A percentile compares a stretch with the other conserved stretches of the same genome.
Conservation (phyloP, 495 filamentous ascomycete genomes). For the Penicillium cinerascens region DNA sequence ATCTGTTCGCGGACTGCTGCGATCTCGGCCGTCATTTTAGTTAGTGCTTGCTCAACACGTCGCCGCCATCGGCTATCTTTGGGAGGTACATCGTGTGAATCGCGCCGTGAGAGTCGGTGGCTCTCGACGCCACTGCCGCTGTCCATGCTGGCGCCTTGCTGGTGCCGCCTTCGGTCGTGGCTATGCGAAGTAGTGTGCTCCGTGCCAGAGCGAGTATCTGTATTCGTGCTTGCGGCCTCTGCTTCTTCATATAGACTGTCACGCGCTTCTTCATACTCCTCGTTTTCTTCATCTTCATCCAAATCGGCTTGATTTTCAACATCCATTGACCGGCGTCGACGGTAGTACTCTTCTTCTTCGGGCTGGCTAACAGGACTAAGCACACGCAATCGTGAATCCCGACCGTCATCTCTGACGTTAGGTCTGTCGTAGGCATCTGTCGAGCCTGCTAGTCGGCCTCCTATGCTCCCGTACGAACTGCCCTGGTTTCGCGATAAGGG, state of each 20-base stretch:
- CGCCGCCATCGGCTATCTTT: conserved; percentile 62
- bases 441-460: conserved; percentile 25
- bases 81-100: conserved; percentile 8
- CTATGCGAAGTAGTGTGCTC: conserved; percentile 14
- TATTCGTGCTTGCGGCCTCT: conserved; percentile 21
- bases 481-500: conserved; percentile 29
- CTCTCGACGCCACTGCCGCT: conserved; percentile 7
- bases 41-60: conserved; percentile 80
- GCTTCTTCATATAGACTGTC: conserved; percentile 38
- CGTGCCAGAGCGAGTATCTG: conserved; percentile 16
- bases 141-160: conserved; percentile 8
- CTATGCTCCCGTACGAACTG: conserved; percentile 36
- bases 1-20: conserved; percentile 93
- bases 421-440: conserved; percentile 25
- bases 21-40: conserved; percentile 87
- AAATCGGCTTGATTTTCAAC: conserved; percentile 27
- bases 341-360: conserved; percentile 59
- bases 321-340: conserved; percentile 21
- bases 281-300: conserved; percentile 44
- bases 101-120: conserved; percentile 9
- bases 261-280: conserved; percentile 41
- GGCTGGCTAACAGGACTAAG: conserved; percentile 78
- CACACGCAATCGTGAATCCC: conserved; percentile 54
- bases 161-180: conserved; percentile 10
- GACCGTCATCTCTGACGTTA: conserved; percentile 4